These are phyloP conservation scores for Trichothecium roseum DNA, from an alignment of 2,329 filamentous ascomycete species.

Conservation along the genomic window DNA sequence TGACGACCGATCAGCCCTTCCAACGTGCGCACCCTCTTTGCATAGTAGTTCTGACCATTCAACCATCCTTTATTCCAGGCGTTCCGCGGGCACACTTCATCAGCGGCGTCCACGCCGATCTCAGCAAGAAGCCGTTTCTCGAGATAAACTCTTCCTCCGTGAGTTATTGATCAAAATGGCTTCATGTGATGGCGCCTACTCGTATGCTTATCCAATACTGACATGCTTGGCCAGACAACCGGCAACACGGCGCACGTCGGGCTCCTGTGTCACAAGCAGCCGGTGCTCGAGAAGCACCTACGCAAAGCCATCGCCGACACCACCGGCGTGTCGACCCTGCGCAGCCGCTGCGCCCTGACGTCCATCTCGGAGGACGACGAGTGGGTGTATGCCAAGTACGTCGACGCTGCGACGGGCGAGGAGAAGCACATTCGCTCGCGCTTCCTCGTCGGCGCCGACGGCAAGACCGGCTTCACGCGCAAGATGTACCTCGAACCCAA, in stretches of 20 bases:
- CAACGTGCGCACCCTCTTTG: too few relatives aligned
- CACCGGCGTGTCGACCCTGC: constrained; percentile 1
- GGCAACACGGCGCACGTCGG: constrained; percentile 14
- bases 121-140: too few relatives aligned
- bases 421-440: constrained; percentile 3
- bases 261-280: constrained; percentile 16
- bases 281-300: constrained; percentile 11
- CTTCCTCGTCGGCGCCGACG: constrained; percentile 32
- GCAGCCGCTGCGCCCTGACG: constrained; percentile 4
- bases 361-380: constrained; percentile 11
- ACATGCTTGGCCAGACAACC: too few relatives aligned
- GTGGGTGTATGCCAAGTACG: constrained; percentile 16
- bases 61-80: constrained; percentile 1
- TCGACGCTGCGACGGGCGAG: neutral
- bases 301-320: constrained; percentile 13
- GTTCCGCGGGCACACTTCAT: constrained; percentile 7
- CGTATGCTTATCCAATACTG: too few relatives aligned
- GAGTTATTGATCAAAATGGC: constrained; percentile 9
- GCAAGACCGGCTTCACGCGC: constrained; percentile 33
- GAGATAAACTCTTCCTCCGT: constrained; percentile 3
- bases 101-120: constrained; percentile 1
- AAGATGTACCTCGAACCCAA: constrained; percentile 32
- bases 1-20: too few relatives aligned
- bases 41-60: neutral
- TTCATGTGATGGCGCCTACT: too few relatives aligned